phyloP scores from a whole-genome alignment of 495 filamentous ascomycete species.

The Tricharina praecox region DNA sequence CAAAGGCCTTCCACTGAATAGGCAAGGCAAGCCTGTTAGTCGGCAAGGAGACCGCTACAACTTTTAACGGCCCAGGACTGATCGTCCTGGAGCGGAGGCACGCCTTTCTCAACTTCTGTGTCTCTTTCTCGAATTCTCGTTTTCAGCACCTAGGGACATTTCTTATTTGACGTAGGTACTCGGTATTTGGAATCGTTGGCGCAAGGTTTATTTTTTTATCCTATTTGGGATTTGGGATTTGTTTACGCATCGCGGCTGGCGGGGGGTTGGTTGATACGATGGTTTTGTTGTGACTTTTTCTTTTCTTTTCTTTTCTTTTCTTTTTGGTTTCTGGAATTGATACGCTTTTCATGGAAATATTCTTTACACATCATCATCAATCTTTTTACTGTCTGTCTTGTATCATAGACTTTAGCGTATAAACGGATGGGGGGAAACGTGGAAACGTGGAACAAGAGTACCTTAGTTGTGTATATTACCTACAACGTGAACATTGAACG shows the following conservation, averaged over 20 bases:
- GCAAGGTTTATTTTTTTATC: neutral
- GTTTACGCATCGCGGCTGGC: neutral
- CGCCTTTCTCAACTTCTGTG: neutral
- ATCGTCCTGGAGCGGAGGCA: too few species aligned
- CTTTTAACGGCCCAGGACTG: conserved; percentile 12
- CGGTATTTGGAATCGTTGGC: conserved; percentile 3
- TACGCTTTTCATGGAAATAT: too few species aligned
- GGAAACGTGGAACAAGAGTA: neutral
- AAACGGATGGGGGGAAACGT: neutral
- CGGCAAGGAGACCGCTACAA: conserved; percentile 26
- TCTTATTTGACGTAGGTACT: neutral
- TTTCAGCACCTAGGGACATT: neutral
- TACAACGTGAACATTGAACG: too few species aligned
- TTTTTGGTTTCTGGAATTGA: too few species aligned
- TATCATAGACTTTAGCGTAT: conserved; percentile 2
- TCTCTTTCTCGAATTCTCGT: neutral
- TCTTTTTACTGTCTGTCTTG: neutral
- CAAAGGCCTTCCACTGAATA: conserved; percentile 22
- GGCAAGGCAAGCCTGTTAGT: conserved; percentile 25
- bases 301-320: neutral
- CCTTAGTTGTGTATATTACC: too few species aligned
- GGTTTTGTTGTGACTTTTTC: neutral
- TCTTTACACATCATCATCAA: too few species aligned
- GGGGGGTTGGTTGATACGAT: too few species aligned
- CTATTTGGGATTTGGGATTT: neutral